Base-by-base conservation (phyloP, 345 rosid genomes). In the Eucalyptus pauciflora region DNA sequence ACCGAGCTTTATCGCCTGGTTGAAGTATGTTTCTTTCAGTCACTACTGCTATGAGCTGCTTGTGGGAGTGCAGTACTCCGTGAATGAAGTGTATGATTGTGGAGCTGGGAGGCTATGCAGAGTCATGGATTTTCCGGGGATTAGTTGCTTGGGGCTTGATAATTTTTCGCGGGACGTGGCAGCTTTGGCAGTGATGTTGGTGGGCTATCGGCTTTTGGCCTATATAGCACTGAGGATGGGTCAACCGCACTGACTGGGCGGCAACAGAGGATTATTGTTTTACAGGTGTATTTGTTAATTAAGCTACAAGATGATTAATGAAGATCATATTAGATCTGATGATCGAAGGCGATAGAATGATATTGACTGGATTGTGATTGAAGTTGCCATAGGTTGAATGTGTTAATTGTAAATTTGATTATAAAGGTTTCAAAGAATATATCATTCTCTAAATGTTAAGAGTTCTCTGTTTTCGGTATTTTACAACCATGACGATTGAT, bases 1-100 rank as follows among this genome's bases (percentile, higher is more conserved):
- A 37, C 99, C 97, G 13, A 20, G 91, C 31, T 97, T 97, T 89
- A 93, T 96, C n/a, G 94, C 96, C 4, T 97, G 99, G 99, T 67
- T 97, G 89, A 97, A 97, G 92, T 95, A 96, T 88, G 50, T 96
- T 43, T 97, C 99, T 11, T 95, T 97, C 88, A 96, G 98, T 87
- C 96, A 96, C 83, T 96, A 96, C 91, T 96, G 98, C 89, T 97
- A 97, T 89, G 96, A 95, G 94, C 95, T 97, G 58, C 96, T 97
- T 22, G 92, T 97, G 76, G 96, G 93, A 52, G 97, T 95, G 50
- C 99, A 96, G 91, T 97, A 95, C 93, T 93, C 96, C 1, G 90
- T 60, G 13, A 90, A 91, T 86, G 99, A 97, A 91, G 91, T 93
- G 69, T 96, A 95, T 64, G 92, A 90, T 3, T 97, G 99, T 90